Evolutionary conservation across 2,329 filamentous ascomycete species (phyloP).

Genomic region (Corynespora cassiicola): DNA sequence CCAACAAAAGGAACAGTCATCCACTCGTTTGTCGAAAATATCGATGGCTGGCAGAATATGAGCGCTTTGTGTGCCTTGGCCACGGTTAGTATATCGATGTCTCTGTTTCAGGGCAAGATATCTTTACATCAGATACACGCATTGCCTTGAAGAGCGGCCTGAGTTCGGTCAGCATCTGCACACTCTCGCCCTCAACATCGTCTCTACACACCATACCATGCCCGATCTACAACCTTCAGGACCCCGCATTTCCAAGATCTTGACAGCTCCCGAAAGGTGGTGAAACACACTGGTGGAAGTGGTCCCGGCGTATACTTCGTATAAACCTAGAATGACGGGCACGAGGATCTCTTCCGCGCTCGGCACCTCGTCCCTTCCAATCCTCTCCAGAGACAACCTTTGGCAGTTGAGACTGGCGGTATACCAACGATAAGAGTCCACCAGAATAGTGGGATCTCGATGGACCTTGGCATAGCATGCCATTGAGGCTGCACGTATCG

Average conservation of each 20-base stretch:
- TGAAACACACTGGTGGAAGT: slow-evolving; percentile 34
- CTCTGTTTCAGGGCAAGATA: not conserved
- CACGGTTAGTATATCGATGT: slow-evolving; percentile 10
- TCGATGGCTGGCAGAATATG: slow-evolving; percentile 33
- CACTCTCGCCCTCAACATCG: too few species aligned
- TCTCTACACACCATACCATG: too few species aligned
- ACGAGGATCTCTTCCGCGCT: slow-evolving; percentile 36
- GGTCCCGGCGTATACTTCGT: slow-evolving; percentile 38
- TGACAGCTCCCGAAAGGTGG: slow-evolving; percentile 33
- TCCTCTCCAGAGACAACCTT: slow-evolving; percentile 24
- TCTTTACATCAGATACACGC: slow-evolving; percentile 34
- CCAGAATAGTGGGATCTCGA: slow-evolving; percentile 31
- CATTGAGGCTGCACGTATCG: slow-evolving; percentile 41
- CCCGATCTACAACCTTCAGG: slow-evolving; percentile 32
- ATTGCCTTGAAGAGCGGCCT: slow-evolving; percentile 37
- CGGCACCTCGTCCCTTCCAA: slow-evolving; percentile 25
- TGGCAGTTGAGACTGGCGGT: slow-evolving; percentile 33
- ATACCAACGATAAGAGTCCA: slow-evolving; percentile 43
- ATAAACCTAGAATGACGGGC: slow-evolving; percentile 35
- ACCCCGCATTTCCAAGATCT: slow-evolving; percentile 40
- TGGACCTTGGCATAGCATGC: slow-evolving; percentile 39
- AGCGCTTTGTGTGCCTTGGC: slow-evolving; percentile 31
- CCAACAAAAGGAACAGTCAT: slow-evolving; percentile 34
- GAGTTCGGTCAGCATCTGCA: too few species aligned
- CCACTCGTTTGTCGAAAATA: slow-evolving; percentile 34